Base-by-base conservation (phyloP, 805 yeast genomes). In the Yamadazyma ubonensis region DNA sequence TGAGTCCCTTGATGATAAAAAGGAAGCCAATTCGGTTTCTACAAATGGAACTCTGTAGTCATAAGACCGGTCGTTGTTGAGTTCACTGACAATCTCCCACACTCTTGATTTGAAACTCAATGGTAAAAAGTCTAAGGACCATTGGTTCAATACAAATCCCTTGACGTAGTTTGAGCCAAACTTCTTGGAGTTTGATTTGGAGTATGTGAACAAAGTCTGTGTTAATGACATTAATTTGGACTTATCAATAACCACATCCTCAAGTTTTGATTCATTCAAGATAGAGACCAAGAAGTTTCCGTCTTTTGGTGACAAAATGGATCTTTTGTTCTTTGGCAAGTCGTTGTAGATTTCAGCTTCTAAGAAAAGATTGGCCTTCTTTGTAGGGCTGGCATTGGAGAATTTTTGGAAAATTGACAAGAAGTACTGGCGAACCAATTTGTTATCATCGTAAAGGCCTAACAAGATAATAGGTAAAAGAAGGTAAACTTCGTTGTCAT, bases 121-220 rank as follows among this genome's bases (percentile, higher is more conserved):
- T 5, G 71, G 61, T 48, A 51, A 58, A 16, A 41, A 42, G 7
- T 56, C 36, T 26, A 63, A 49, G 1, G 70, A 57, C 53, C 86
- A 84, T 58, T 88, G 93, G 41, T 83, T 79, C 14, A 83, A 77
- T 52, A 87, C 70, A 48, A 81, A 85, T 0, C 89, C 75, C 42
- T 60, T 59, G 39, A 81, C 58, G 32, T 75, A 68, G 5, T 83
- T 63, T 41, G 76, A 73, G 11, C 82, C 83, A 30, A 75, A 55
- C 43, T 75, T 79, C 54, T 81, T 81, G 18, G 65, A 67, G 30
- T 70, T 65, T 3, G 75, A 52, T 47, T 46, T 61, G 43, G 39
- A 70, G 56, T 43, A 78, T 58, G 51, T 76, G 79, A 67, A 67
- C 4, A 67, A 31, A 9, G 35, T 44, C 10, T 56, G 52, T 33